Evolutionary conservation across 2,329 filamentous ascomycete species (phyloP), one percentile per base, ranked within the genome.

Genomic region (Colletotrichum somersetense): DNA sequence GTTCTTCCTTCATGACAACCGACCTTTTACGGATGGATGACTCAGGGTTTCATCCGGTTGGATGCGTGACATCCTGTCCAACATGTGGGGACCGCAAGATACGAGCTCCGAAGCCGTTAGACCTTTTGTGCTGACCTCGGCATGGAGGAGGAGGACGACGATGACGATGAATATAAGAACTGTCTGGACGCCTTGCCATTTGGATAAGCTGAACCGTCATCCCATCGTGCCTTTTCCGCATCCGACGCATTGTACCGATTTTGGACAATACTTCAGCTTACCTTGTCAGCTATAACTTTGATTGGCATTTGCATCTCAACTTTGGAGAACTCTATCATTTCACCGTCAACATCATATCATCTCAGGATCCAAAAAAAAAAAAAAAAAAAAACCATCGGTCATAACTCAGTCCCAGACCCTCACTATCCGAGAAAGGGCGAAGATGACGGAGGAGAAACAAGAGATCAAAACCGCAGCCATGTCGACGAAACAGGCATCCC

Each of bases 401-500:
- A 11, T 16, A 35, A 20, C 20, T 12, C 33, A 38, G 16, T 18
- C 20, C 14, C 12, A 2, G 38, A 56, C 20, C 8, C 10, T 38
- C 18, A 33, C 18, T 35, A 10, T 38, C 53, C 14, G 8, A 35
- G 20, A 55, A 35, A 44, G 42, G 18, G 16, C 18, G 48, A 58
- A 53, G 33, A 33, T 5, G 35, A 30, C 3, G 12, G 30, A 3
- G 30, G n/a, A 2, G 10, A 23, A 40, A 57, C 0, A 33, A 33
- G 30, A 63, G 20, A 57, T 1, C 33, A 50, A 30, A 8, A 12
- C 23, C 59, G 33, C 50, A 46, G 61, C 12, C 18, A 75, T 73
- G 74, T 35, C 73, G 33, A 42, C 72, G 23, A 62, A 35, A 30
- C 66, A 74, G 67, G 74, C 67, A 42, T 68, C 64, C 58, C 77